phyloP scores from a whole-genome alignment of 305 asterid genomes.

The Ilex paraguariensis region DNA sequence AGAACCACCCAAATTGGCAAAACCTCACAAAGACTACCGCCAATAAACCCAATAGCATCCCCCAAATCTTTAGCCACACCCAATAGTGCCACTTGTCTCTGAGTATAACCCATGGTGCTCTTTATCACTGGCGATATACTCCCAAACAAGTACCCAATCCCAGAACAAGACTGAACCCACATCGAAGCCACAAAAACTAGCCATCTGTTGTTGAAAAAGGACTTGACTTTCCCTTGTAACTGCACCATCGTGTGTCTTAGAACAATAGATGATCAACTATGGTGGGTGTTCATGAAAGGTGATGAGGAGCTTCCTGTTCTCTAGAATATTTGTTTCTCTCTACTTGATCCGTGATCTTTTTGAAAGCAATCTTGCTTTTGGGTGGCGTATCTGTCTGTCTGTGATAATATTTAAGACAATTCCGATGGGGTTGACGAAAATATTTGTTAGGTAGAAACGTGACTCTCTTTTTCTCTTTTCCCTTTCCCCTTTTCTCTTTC shows the following conservation, averaged over 20 bases:
- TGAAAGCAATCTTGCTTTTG: too few relatives aligned
- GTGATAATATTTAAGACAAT: too few relatives aligned
- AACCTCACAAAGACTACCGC: constrained; percentile 28
- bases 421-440: too few relatives aligned
- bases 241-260: neutral
- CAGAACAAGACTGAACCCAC: constrained; percentile 46
- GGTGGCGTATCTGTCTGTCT: too few relatives aligned
- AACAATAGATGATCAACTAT: too few relatives aligned
- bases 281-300: too few relatives aligned
- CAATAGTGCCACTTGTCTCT: constrained; percentile 32
- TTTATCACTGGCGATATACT: constrained; percentile 39
- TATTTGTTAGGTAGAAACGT: too few relatives aligned
- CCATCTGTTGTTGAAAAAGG: constrained; percentile 30
- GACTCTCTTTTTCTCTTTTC: too few relatives aligned
- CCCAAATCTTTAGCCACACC: constrained; percentile 41
- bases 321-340: too few relatives aligned
- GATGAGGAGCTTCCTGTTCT: too few relatives aligned
- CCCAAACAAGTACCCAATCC: constrained; percentile 37
- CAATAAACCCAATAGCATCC: constrained; percentile 36
- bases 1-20: constrained; percentile 35
- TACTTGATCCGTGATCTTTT: too few relatives aligned
- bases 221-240: constrained; percentile 20
- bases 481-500: too few relatives aligned
- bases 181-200: constrained; percentile 40
- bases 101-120: constrained; percentile 37